Percentiles rank a stretch among this genome's conserved stretches.
Evolutionary conservation across 345 rosid genomes (phyloP).

Genomic region (Lepidium didymum): DNA sequence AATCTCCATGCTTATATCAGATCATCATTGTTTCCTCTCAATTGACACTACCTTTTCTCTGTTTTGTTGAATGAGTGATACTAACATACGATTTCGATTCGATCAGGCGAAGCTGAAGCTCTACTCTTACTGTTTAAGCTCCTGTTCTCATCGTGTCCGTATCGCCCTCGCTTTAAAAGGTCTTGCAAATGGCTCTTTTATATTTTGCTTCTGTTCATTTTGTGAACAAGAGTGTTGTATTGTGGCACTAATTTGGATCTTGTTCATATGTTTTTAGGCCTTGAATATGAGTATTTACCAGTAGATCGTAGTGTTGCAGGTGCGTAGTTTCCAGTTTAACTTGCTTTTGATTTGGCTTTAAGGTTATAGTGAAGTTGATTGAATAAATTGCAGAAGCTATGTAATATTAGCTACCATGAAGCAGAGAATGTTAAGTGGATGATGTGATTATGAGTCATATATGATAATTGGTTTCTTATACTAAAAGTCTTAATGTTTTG

Average conservation of each 20-base stretch:
- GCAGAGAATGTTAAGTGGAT: too few species aligned
- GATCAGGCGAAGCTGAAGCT: slow-evolving; percentile 30
- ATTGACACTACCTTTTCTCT: too few species aligned
- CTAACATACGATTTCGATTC: neutral
- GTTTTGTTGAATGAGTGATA: neutral
- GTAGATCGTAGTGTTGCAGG: slow-evolving; percentile 53
- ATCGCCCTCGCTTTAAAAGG: slow-evolving; percentile 80
- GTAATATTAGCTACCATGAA: neutral
- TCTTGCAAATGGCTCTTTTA: neutral
- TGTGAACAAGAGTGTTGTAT: neutral
- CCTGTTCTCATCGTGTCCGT: slow-evolving; percentile 68
- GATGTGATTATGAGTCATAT: too few species aligned
- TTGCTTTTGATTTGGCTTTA: too few species aligned
- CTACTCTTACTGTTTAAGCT: slow-evolving; percentile 72
- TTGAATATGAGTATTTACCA: too few species aligned
- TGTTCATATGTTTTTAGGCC: too few species aligned
- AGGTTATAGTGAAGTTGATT: neutral
- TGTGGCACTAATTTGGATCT: too few species aligned
- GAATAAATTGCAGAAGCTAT: neutral
- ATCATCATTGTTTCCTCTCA: neutral
- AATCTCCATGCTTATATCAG: neutral
- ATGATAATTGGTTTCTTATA: neutral
- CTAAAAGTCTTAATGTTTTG: neutral
- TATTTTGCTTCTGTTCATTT: neutral
- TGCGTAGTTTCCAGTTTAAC: neutral